Evolutionary conservation across 345 rosid genomes (phyloP).

Genomic region (Viola odorata): DNA sequence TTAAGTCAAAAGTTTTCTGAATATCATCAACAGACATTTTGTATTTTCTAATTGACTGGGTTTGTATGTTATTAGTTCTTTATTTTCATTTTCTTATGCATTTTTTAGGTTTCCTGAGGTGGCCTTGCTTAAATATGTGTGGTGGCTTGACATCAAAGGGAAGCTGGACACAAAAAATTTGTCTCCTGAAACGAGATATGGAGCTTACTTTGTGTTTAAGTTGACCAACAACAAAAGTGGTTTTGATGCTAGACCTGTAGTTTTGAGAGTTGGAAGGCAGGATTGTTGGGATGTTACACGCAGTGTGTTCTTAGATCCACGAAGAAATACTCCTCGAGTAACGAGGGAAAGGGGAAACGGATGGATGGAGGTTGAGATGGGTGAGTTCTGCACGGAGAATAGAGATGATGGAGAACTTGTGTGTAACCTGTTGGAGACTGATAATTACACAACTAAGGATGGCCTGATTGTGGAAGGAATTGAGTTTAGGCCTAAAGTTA

Average conservation of each 20-base stretch:
- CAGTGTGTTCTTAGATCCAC: constrained; percentile 9
- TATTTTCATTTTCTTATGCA: neutral
- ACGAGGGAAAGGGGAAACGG: constrained; percentile 25
- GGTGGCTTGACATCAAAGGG: constrained; percentile 31
- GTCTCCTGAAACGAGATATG: constrained; percentile 24
- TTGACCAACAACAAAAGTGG: neutral
- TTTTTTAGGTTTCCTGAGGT: constrained; percentile 24
- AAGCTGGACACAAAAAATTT: constrained; percentile 15
- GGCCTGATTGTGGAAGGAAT: constrained; percentile 34
- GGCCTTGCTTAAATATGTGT: constrained; percentile 20
- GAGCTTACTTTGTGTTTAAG: constrained; percentile 34
- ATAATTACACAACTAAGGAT: constrained; percentile 7
- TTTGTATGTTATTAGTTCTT: neutral
- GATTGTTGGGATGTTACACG: neutral
- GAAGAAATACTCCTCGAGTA: neutral
- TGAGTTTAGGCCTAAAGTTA: constrained; percentile 33
- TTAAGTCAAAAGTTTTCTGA: neutral
- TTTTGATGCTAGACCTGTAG: constrained; percentile 8
- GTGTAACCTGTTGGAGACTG: constrained; percentile 17
- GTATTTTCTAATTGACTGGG: neutral
- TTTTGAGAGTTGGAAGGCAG: constrained; percentile 15
- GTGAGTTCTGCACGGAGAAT: constrained; percentile 15
- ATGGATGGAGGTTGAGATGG: constrained; percentile 34
- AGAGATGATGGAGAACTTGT: constrained; percentile 17
- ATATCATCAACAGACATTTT: neutral